Base-by-base conservation (phyloP, 2,329 filamentous ascomycete species). In the Anthostomella pinea region DNA sequence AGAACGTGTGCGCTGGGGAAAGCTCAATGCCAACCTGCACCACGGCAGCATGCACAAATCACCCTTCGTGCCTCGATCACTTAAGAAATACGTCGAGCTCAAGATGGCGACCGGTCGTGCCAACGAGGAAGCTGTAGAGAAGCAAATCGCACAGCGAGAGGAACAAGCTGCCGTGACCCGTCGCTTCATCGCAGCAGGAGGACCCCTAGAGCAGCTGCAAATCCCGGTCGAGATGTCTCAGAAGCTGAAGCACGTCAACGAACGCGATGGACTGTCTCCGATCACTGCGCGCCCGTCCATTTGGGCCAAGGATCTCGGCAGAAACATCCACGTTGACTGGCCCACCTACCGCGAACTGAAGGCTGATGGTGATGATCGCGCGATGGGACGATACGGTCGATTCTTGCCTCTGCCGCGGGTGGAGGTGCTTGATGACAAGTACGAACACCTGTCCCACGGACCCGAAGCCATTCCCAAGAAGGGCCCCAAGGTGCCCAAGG, bases 41-140 rank as follows among this genome's bases (percentile, higher is more conserved):
- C 57, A 62, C 30, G 59, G 65, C 33, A 51, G 58, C n/a, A 57
- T 58, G 2, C 54, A 58, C 29, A 56, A 58, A 9, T 68, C 65
- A 1, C 63, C 65, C 1, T 63, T 60, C 30, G 40, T 66, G 5
- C 66, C 66, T 8, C 53, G 57, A 27, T 62, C 20, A 8, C 57
- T 63, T 3, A 49, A 52, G 2, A 58, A 66, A 19, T 50, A 40
- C 43, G 10, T 48, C 16, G 30, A 30, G 5, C 38, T 46, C 20
- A 40, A 35, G 34, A 22, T 7, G 22, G 17, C 13, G n/a, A n/a
- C 26, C 20, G 49, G 24, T 21, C 35, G 5, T 11, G 30, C 24
- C 16, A 32, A 39, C 25, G 10, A 33, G 3, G 11, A 10, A 5
- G 23, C 30, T 4, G 14, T 20, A 9, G 4, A 18, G 13, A 28